phyloP scores from a whole-genome alignment of 179 eudicot genomes.

The Nepenthes alata region DNA sequence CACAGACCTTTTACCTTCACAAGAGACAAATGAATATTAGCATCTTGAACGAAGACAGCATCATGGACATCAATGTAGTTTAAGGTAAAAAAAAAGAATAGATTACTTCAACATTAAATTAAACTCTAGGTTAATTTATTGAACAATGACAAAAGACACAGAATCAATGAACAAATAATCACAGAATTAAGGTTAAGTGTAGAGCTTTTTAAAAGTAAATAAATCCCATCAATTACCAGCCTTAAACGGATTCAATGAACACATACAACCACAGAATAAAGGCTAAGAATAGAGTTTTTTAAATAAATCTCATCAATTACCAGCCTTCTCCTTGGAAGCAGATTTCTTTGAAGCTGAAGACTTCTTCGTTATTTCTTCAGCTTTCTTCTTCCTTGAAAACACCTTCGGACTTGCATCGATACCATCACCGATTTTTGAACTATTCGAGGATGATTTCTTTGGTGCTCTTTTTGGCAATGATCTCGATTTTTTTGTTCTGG shows the following conservation, averaged over 20 bases:
- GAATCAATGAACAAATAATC: too few species aligned
- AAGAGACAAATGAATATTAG: not conserved
- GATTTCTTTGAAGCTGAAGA: slow-evolving; percentile 51
- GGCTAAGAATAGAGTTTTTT: too few species aligned
- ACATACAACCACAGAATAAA: too few species aligned
- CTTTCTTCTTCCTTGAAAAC: slow-evolving; percentile 62
- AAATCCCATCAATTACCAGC: too few species aligned
- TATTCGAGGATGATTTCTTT: slow-evolving; percentile 36
- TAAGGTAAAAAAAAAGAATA: too few species aligned
- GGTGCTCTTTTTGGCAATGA: slow-evolving; percentile 36
- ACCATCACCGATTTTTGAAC: slow-evolving; percentile 24
- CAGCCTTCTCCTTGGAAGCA: slow-evolving; percentile 37
- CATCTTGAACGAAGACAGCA: not conserved
- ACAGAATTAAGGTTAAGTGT: too few species aligned
- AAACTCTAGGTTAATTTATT: too few species aligned
- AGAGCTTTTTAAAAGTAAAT: too few species aligned
- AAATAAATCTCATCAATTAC: slow-evolving; percentile 12
- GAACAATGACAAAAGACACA: too few species aligned
- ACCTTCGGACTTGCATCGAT: slow-evolving; percentile 46
- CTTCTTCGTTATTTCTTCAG: slow-evolving; percentile 42
- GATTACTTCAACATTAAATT: too few species aligned
- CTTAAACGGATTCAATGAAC: too few species aligned
- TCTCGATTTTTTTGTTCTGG: slow-evolving; percentile 35
- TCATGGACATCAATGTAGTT: too few species aligned
- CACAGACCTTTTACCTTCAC: slow-evolving; percentile 49